Evolutionary conservation across 176 grass and related monocot genomes (phyloP), one percentile per base, ranked within the genome.

Genomic region (Ensete ventricosum): DNA sequence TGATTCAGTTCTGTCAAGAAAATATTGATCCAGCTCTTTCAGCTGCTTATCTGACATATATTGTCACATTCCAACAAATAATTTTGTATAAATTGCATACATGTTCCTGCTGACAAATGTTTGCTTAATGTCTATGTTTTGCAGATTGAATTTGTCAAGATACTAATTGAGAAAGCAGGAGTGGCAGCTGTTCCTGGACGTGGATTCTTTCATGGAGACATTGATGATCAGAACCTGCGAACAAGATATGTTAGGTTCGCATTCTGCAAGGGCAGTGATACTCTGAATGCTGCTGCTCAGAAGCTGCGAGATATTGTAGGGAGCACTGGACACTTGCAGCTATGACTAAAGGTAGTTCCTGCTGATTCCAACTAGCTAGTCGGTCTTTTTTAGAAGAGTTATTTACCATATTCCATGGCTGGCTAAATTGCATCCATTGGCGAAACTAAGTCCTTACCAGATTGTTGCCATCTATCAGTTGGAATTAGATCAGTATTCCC

Each of bases 141-240:
- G 72, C 83, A 97, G 93, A 83, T 92, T 68, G 83, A 97, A 65
- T 97, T 97, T 52, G 90, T 90, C 81, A 87, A 53, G 16, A 72
- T 79, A 64, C 79, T 93, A 62, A 93, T 90, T n/a, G 67, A 81
- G 19, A 81, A 82, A 24, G 87, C 83, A 7, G 89, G 93, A 80
- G 90, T 97, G 71, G 93, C 85, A 0, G 88, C 87, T 11, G 93
- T 93, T 22, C 93, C 93, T 63, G 93, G 93, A 1, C 2, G 90
- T 80, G 90, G 90, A 59, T 97, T 97, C 79, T 97, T 96, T 79
- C 93, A 96, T 75, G n/a, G 21, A 67, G 73, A 54, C 14, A 55
- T 9, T 8, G 55, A 83, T 25, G 20, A n/a, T 54, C 79, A 81
- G 60, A 87, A 52, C 52, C 89, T 84, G 27, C 54, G 67, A 27